These are phyloP conservation scores for Suillus subluteus DNA, from an alignment of 768 basidiomycete species.

Conservation along the genomic window DNA sequence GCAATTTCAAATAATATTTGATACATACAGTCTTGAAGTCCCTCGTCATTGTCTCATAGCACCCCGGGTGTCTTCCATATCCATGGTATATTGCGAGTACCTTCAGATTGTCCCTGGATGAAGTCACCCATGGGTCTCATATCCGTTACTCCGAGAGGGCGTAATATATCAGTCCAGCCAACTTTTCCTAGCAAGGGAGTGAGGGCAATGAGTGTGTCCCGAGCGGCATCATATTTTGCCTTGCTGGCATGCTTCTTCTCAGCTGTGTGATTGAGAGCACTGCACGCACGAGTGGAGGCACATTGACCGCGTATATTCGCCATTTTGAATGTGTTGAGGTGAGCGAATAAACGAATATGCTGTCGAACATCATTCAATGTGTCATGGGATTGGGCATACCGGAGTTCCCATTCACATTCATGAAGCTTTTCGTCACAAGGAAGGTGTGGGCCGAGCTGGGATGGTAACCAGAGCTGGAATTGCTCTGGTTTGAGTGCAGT, in stretches of 20 bases:
- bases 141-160: background rate
- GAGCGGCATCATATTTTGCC: constrained; percentile 15
- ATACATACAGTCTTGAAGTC: background rate
- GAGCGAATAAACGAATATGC: constrained; percentile 7
- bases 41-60: background rate
- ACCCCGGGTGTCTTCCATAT: background rate
- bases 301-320: background rate
- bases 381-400: constrained; percentile 19
- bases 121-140: constrained; percentile 4
- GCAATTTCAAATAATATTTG: background rate
- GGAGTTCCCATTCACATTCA: constrained; percentile 13
- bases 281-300: background rate
- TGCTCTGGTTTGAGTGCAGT: background rate
- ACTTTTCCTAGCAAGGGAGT: background rate
- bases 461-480: constrained; percentile 5
- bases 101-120: constrained; percentile 9
- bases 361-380: constrained; percentile 14
- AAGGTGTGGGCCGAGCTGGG: background rate
- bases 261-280: background rate
- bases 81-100: background rate
- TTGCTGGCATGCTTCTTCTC: constrained; percentile 10
- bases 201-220: constrained; percentile 7
- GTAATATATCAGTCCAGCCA: background rate
- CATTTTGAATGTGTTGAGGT: background rate
- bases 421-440: background rate